A percentile compares a stretch with the other conserved stretches of the same genome.
Evolutionary conservation across 805 yeast species (phyloP).

Genomic region (Candida dendrica): DNA sequence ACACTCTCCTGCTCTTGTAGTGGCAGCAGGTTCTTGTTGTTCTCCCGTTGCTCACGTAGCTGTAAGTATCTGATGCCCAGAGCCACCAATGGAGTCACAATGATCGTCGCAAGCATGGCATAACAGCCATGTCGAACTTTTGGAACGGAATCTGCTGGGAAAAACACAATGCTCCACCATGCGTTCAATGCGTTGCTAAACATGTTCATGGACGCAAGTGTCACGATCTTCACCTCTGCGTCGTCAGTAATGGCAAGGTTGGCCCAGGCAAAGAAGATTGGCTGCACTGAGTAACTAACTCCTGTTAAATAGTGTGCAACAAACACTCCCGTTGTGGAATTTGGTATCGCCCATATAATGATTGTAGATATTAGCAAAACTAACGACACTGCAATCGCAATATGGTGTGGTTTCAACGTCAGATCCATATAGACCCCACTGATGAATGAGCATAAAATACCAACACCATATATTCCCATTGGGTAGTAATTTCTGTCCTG

Average conservation of each 20-base stretch:
- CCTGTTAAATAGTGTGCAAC: slow-evolving; percentile 53
- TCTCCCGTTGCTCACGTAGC: slow-evolving; percentile 24
- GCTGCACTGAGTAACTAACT: slow-evolving; percentile 50
- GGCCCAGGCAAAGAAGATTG: slow-evolving; percentile 59
- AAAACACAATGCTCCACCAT: slow-evolving; percentile 56
- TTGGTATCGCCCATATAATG: slow-evolving; percentile 37
- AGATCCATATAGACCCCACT: background rate
- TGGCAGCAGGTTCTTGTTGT: too few relatives aligned
- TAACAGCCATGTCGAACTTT: slow-evolving; percentile 44
- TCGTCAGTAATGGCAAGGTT: slow-evolving; percentile 52
- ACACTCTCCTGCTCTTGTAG: slow-evolving; percentile 66
- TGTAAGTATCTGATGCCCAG: slow-evolving; percentile 36
- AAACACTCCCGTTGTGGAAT: slow-evolving; percentile 31
- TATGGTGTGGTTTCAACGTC: slow-evolving; percentile 34
- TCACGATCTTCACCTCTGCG: slow-evolving; percentile 56
- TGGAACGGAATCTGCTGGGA: slow-evolving; percentile 45
- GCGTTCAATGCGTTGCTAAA: slow-evolving; percentile 56
- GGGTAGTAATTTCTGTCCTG: slow-evolving; percentile 39
- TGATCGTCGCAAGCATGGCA: slow-evolving; percentile 49
- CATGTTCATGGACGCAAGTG: slow-evolving; percentile 61
- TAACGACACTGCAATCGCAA: slow-evolving; percentile 37
- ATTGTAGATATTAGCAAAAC: slow-evolving; percentile 39
- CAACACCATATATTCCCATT: slow-evolving; percentile 26
- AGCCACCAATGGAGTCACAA: slow-evolving; percentile 34
- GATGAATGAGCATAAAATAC: background rate